phyloP scores from a whole-genome alignment of 495 filamentous ascomycete species.

The Lasiosphaeria hispida region DNA sequence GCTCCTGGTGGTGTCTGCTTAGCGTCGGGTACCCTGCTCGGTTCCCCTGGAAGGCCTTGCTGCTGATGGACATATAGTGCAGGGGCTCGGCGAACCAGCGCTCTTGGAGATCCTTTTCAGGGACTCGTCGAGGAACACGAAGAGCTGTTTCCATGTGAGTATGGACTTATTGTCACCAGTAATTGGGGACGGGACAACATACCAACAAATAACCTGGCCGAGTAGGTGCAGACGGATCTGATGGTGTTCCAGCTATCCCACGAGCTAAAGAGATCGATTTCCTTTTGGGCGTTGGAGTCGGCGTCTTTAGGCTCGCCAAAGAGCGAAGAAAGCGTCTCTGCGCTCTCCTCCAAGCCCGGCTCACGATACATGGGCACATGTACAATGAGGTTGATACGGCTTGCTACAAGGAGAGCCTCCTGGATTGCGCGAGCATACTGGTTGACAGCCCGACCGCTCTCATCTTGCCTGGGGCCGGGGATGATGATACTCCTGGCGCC shows the following conservation, averaged over 20 bases:
- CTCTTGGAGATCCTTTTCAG: slow-evolving; percentile 67
- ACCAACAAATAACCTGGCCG: slow-evolving; percentile 80
- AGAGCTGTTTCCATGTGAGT: slow-evolving; percentile 54
- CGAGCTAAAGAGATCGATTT: slow-evolving; percentile 65
- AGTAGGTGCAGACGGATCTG: slow-evolving; percentile 82
- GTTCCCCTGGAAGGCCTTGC: slow-evolving; percentile 71
- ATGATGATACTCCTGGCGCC: slow-evolving; percentile 81
- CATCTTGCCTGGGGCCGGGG: slow-evolving; percentile 62
- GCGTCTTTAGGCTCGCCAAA: slow-evolving; percentile 27
- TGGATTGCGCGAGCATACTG: slow-evolving; percentile 85
- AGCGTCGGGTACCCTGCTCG: slow-evolving; percentile 77
- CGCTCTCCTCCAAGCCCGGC: slow-evolving; percentile 40
- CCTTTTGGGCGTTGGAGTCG: slow-evolving; percentile 16
- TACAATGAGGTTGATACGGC: slow-evolving; percentile 76
- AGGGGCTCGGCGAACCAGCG: slow-evolving; percentile 96
- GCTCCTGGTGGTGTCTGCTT: slow-evolving; percentile 71
- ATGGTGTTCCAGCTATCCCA: slow-evolving; percentile 97
- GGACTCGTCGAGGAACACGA: slow-evolving; percentile 73
- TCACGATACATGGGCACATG: slow-evolving; percentile 75
- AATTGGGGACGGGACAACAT: slow-evolving; percentile 39
- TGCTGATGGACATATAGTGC: slow-evolving; percentile 69
- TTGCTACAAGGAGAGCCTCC: slow-evolving; percentile 68
- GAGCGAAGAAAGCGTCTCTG: slow-evolving; percentile 34
- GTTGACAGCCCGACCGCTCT: slow-evolving; percentile 42
- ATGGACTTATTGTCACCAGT: not conserved